These are phyloP conservation scores for Malassezia brasiliensis DNA, from an alignment of 1,284 basidiomycete species.

Conservation along the genomic window DNA sequence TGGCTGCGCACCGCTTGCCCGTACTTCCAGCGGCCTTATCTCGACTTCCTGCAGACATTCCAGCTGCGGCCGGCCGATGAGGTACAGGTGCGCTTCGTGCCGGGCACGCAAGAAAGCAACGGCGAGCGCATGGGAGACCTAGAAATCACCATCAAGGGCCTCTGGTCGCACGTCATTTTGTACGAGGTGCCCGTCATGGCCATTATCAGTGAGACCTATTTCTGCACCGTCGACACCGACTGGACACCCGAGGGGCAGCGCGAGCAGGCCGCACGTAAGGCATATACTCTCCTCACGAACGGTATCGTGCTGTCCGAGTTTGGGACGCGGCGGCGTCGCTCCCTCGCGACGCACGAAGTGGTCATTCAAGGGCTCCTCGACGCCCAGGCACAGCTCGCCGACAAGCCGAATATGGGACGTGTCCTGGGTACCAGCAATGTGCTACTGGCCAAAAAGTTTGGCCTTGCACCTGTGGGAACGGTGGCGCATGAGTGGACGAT, in stretches of 20 bases:
- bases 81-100: slow-evolving; percentile 61
- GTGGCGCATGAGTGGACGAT: slow-evolving; percentile 48
- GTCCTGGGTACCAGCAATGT: slow-evolving; percentile 54
- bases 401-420: slow-evolving; percentile 51
- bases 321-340: slow-evolving; percentile 77
- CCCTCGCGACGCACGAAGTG: slow-evolving; percentile 67
- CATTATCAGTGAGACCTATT: slow-evolving; percentile 69
- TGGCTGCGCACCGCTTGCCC: slow-evolving; percentile 67
- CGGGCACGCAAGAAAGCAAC: slow-evolving; percentile 45
- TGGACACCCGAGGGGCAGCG: slow-evolving; percentile 73
- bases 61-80: slow-evolving; percentile 69
- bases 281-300: slow-evolving; percentile 57
- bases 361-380: slow-evolving; percentile 63
- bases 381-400: slow-evolving; percentile 49
- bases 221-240: slow-evolving; percentile 60
- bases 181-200: slow-evolving; percentile 96
- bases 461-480: slow-evolving; percentile 37
- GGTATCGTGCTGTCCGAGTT: slow-evolving; percentile 81
- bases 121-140: slow-evolving; percentile 55
- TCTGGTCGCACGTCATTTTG: slow-evolving; percentile 80
- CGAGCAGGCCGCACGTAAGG: slow-evolving; percentile 62
- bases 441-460: slow-evolving; percentile 33
- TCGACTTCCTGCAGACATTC: slow-evolving; percentile 64
- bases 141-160: slow-evolving; percentile 64
- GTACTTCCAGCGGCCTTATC: slow-evolving; percentile 64